Base-by-base conservation (phyloP, 2,329 filamentous ascomycete genomes). In the Ascochyta clinopodiicola region DNA sequence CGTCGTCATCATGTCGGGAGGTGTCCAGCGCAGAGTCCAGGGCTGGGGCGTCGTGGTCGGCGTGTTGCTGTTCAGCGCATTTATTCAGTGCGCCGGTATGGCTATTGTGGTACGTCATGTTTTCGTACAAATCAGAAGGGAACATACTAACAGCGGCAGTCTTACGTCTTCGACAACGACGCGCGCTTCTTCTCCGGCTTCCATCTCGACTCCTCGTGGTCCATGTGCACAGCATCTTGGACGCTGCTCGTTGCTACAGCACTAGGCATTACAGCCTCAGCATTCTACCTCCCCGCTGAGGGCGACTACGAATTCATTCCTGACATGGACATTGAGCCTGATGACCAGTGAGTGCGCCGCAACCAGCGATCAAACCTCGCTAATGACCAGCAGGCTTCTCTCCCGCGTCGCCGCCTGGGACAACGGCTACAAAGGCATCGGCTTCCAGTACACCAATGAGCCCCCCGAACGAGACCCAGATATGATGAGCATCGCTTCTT, bases 251-350 rank as follows among this genome's bases (percentile, higher is more conserved):
- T 84, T 31, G 58, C 86, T 15, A 81, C 84, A 52, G 80, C 80
- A 0, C 70, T 80, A 13, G 86, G 84, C 12, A 79, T 97, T 49
- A 79, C 84, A 1, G 77, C 86, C 10, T 89, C 90, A 1, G 89
- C 88, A 5, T 85, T 87, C 56, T 75, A 89, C 21, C 79, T 96
- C 38, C 89, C 91, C 0, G 84, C 86, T 0, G 93, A 97, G 73
- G 91, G 90, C 68, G 93, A 91, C 51, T 97, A 96, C 78, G 91
- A 96, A 73, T 84, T 91, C 59, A 91, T 87, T 70, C 86, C 80
- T 27, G 68, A 74, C 38, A 56, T 63, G 44, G 55, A 64, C 38
- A 46, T 67, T 34, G 66, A 69, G 49, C 69, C 71, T 54, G 71
- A 73, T 48, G 71, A 75, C 56, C 67, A 67, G 72, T 75, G 67